Conservation (phyloP, 2,329 filamentous ascomycete genomes). For the Epicoccum nigrum region DNA sequence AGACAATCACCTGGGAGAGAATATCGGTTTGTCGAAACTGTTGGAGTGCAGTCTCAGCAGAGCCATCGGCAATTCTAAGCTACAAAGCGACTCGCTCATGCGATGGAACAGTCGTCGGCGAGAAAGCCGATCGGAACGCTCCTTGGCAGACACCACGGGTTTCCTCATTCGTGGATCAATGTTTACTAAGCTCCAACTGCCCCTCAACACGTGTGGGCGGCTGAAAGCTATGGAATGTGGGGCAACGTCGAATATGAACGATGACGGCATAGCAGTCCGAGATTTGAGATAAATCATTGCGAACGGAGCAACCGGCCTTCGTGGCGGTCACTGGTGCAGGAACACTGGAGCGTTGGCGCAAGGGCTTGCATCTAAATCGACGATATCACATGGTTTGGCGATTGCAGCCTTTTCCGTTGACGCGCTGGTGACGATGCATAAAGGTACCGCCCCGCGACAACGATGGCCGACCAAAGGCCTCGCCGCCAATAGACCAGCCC, state of each 20-base stretch:
- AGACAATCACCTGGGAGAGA: too few species aligned
- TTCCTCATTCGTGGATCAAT: constrained; percentile 9
- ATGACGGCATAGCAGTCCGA: constrained; percentile 11
- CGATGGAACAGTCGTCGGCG: constrained; percentile 5
- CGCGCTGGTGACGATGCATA: constrained; percentile 32
- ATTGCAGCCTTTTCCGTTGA: constrained; percentile 24
- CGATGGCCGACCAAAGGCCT: constrained; percentile 14
- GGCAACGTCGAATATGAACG: constrained; percentile 6
- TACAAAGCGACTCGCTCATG: constrained; percentile 11
- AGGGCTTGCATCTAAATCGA: not conserved
- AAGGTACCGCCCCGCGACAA: constrained; percentile 15
- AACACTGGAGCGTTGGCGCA: not conserved
- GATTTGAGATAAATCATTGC: constrained; percentile 1
- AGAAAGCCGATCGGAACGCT: constrained; percentile 13
- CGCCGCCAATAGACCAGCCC: constrained; percentile 15
- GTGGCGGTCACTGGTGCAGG: not conserved
- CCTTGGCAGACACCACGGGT: not conserved
- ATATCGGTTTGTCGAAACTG: too few species aligned
- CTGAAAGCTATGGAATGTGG: constrained; percentile 14
- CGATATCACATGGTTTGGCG: constrained; percentile 4
- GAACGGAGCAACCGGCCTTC: not conserved
- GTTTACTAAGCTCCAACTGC: constrained; percentile 9
- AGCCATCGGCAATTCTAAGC: constrained; percentile 12
- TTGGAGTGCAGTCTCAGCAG: too few species aligned
- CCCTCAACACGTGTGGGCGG: constrained; percentile 14